Evolutionary conservation across 495 filamentous ascomycete genomes (phyloP).

Genomic region (Podospora tetraspora): DNA sequence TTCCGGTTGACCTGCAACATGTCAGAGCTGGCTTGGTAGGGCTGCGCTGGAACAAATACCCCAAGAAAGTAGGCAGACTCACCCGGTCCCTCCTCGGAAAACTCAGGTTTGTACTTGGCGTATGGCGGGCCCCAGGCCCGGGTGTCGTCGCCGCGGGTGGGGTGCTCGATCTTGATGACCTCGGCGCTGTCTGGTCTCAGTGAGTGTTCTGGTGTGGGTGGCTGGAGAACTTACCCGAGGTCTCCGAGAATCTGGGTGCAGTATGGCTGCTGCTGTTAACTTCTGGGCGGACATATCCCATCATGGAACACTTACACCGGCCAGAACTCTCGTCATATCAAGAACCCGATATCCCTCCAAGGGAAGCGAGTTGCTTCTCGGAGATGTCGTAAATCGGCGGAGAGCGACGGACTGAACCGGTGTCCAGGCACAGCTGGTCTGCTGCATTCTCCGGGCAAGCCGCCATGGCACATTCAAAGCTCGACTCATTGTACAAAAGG

Average conservation of each 20-base stretch:
- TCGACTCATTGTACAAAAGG: conserved; percentile 6
- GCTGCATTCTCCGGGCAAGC: neutral
- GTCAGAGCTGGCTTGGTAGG: neutral
- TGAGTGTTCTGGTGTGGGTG: neutral
- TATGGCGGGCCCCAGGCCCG: conserved; percentile 95
- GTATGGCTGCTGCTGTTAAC: conserved; percentile 62
- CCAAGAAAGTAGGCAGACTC: conserved; percentile 93
- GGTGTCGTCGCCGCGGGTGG: conserved; percentile 85
- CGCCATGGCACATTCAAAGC: neutral
- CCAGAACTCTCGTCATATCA: conserved; percentile 94
- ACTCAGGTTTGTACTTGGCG: conserved; percentile 61
- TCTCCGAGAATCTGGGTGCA: conserved; percentile 97
- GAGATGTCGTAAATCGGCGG: neutral
- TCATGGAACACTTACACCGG: conserved; percentile 60
- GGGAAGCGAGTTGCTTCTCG: conserved; percentile 43
- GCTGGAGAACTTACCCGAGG: conserved; percentile 63
- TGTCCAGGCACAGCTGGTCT: neutral
- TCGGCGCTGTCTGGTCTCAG: conserved; percentile 60
- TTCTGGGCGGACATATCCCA: neutral
- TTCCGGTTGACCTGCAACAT: conserved; percentile 79
- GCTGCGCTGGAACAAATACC: conserved; percentile 46
- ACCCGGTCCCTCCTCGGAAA: conserved; percentile 63
- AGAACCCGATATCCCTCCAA: conserved; percentile 81
- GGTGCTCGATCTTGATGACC: conserved; percentile 96
- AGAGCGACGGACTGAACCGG: neutral